Percentiles rank a stretch among this genome's conserved stretches.
Evolutionary conservation across 2,329 filamentous ascomycete genomes (phyloP).

Genomic region (Whalleya microplaca): DNA sequence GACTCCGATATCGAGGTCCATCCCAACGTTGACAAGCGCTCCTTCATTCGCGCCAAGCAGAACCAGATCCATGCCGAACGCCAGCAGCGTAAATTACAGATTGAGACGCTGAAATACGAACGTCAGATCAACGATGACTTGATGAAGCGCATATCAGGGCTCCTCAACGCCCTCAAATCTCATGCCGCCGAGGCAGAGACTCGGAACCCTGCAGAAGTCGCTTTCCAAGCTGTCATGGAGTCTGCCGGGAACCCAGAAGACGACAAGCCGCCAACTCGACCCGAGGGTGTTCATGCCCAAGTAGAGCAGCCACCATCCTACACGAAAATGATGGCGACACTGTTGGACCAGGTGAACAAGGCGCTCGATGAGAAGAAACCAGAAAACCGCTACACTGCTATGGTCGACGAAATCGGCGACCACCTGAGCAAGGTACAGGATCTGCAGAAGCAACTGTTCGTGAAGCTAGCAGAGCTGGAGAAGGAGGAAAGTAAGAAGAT

Average conservation of each 20-base stretch:
- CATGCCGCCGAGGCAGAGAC: conserved; percentile 71
- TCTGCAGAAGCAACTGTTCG: conserved; percentile 74
- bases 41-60: conserved; percentile 98
- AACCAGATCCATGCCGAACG: conserved; percentile 94
- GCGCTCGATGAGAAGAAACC: conserved; percentile 78
- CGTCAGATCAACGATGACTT: conserved; percentile 91
- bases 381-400: conserved; percentile 71
- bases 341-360: conserved; percentile 90
- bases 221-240: conserved; percentile 90
- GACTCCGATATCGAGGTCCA: conserved; percentile 98
- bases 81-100: conserved; percentile 81
- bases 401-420: conserved; percentile 75
- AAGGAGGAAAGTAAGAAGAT: conserved; percentile 87
- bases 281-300: conserved; percentile 77
- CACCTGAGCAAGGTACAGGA: conserved; percentile 79
- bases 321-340: conserved; percentile 96
- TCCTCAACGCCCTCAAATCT: conserved; percentile 74
- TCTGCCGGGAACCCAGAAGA: conserved; percentile 73
- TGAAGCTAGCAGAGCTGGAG: conserved; percentile 80
- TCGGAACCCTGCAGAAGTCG: conserved; percentile 74
- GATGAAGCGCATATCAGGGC: conserved; percentile 77
- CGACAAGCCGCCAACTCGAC: conserved; percentile 73
- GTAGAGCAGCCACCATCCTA: conserved; percentile 79
- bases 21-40: conserved; percentile 97
- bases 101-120: conserved; percentile 91